A percentile compares a stretch with the other conserved stretches of the same genome.
These are phyloP conservation scores for Phtheirospermum japonicum DNA, from an alignment of 257 asterid genomes.

Conservation along the genomic window DNA sequence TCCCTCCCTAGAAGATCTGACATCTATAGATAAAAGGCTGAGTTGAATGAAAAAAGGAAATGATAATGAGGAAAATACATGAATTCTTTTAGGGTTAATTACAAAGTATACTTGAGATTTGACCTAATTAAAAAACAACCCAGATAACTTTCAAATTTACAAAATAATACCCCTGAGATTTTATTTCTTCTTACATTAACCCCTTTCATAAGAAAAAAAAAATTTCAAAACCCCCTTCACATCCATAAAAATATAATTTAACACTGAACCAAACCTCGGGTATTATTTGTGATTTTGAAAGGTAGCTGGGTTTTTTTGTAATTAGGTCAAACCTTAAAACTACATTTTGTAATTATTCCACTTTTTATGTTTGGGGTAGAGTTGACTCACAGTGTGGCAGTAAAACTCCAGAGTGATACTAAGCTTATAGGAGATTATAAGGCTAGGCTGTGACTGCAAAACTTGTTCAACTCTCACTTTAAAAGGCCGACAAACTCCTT, in stretches of 20 bases:
- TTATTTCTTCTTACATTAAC: no score
- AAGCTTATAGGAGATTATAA: constrained; percentile 84
- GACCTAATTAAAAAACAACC: no score
- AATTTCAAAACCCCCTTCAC: no score
- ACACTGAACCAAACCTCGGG: no score
- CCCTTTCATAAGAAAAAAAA: no score
- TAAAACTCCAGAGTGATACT: constrained; percentile 90
- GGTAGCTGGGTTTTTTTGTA: no score
- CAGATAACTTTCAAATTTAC: no score
- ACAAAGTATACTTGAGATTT: no score
- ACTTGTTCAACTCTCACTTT: constrained; percentile 98
- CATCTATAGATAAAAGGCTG: constrained; percentile 48
- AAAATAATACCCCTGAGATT: no score
- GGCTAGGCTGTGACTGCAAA: constrained; percentile 93
- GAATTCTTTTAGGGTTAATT: not conserved
- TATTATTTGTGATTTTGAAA: no score
- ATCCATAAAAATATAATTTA: no score
- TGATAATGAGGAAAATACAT: constrained; percentile 15
- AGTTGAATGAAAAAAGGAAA: constrained; percentile 22
- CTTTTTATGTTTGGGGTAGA: not conserved
- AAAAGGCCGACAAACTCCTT: constrained; percentile 98
- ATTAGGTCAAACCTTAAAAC: no score
- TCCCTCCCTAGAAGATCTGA: constrained; percentile 91
- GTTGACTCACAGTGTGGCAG: constrained; percentile 84
- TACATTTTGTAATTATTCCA: not conserved